A percentile compares a stretch with the other conserved stretches of the same genome.
phyloP scores from a whole-genome alignment of 148 eudicot genomes.

The Talinum fruticosum region DNA sequence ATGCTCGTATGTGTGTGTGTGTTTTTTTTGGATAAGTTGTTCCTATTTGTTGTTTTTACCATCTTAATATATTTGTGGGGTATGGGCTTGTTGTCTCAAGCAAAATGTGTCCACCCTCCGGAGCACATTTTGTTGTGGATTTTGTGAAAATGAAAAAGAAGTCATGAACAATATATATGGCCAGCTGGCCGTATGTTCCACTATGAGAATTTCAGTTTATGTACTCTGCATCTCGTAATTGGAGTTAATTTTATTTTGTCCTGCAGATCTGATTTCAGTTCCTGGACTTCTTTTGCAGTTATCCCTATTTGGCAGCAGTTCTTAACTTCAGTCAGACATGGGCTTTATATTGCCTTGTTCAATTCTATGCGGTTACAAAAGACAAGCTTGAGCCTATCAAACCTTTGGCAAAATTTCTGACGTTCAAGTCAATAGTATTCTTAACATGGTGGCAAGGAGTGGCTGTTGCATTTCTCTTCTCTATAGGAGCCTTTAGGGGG shows the following conservation, averaged over 20 bases:
- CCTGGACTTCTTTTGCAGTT: conserved; percentile 50
- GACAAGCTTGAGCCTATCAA: conserved; percentile 85
- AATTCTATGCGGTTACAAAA: conserved; percentile 88
- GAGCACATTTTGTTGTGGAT: background rate
- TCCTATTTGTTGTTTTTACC: conserved; percentile 10
- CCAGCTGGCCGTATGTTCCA: background rate
- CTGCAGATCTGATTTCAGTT: background rate
- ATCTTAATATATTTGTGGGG: conserved; percentile 8
- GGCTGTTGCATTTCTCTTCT: conserved; percentile 88
- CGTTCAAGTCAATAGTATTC: conserved; percentile 92
- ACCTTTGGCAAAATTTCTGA: conserved; percentile 95
- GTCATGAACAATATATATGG: background rate
- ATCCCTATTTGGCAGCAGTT: conserved; percentile 95
- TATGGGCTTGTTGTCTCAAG: background rate
- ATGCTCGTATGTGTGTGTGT: too few relatives aligned
- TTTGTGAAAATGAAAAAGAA: background rate
- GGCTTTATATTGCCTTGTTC: conserved; percentile 99
- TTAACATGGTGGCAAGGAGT: conserved; percentile 99
- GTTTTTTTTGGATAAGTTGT: too few relatives aligned
- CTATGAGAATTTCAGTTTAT: background rate
- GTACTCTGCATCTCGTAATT: conserved; percentile 3
- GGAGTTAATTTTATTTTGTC: background rate
- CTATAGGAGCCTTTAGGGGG: conserved; percentile 86
- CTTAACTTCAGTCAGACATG: conserved; percentile 96
- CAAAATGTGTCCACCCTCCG: background rate